These are phyloP conservation scores for Pythium volutum DNA, from an alignment of 352 stramenopile species.

Conservation along the genomic window DNA sequence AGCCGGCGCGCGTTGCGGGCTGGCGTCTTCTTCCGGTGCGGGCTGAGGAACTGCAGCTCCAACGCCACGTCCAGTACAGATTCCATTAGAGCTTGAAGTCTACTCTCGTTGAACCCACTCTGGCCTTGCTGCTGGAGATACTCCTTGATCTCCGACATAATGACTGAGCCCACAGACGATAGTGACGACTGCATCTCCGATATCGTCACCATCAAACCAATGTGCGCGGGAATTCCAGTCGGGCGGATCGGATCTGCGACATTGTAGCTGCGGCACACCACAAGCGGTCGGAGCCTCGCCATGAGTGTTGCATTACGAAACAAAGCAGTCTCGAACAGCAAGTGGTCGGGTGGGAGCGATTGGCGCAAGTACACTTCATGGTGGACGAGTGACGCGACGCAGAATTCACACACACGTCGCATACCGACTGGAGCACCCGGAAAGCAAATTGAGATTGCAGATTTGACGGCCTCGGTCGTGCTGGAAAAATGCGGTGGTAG, in stretches of 20 bases:
- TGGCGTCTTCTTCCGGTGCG: not conserved
- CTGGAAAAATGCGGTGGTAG: slow-evolving; percentile 15
- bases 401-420: slow-evolving; percentile 9
- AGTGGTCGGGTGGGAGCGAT: not conserved
- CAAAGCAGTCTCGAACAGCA: not conserved
- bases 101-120: not conserved
- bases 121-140: too few species aligned
- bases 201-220: slow-evolving; percentile 2
- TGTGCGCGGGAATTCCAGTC: slow-evolving; percentile 15
- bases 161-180: not conserved
- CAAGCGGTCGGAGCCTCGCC: not conserved
- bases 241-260: slow-evolving; percentile 7
- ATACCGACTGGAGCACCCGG: slow-evolving; percentile 4
- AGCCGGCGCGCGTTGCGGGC: too few species aligned
- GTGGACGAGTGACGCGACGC: not conserved
- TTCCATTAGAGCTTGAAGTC: not conserved
- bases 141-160: not conserved
- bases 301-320: not conserved
- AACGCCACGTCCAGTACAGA: not conserved
- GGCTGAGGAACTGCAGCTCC: not conserved
- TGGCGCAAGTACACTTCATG: not conserved
- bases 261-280: not conserved
- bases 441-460: slow-evolving; percentile 8
- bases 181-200: not conserved
- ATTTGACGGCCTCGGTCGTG: not conserved